Evolutionary conservation across 805 yeast species (phyloP), one percentile per base, ranked within the genome.

Genomic region (Cyberlindnera mycetangii): DNA sequence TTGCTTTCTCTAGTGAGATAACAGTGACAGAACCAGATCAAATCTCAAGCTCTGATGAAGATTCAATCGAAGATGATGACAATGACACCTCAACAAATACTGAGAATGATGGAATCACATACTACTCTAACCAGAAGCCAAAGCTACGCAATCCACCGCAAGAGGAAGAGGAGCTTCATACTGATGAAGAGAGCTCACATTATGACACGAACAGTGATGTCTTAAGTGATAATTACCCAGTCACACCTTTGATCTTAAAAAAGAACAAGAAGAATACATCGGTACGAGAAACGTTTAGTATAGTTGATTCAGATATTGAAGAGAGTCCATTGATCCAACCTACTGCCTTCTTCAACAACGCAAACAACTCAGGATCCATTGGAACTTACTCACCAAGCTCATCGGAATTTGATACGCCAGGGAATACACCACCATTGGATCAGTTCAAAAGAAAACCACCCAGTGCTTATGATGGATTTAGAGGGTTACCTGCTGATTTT

Each of bases 351-450:
- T 32, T 56, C 48, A 21, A 45, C 12, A 60, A 58, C 31, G 61
- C 64, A 3, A 66, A 66, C 33, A 59, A 59, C 8, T 54, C 60
- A 2, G 68, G 69, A 14, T 68, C 74, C 1, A 70, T 72, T 32
- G 76, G 76, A 1, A 73, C 72, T 12, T 72, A 65, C 53, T 70
- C 75, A 3, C 76, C 76, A 16, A 67, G 72, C 7, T 69, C 74
- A 2, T 69, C 74, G 1, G 75, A 71, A 41, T 61, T 70, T 45
- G 74, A 68, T 28, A 66, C 72, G 7, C 73, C 73, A 8, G 65
- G 60, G 27, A 36, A 48, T 25, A 53, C 55, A 16, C 58, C 58
- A 6, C 51, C 55, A 12, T 35, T 49, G 33, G 45, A 42, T 8
- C 49, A 46, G n/a, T 37, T 36, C 21, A 49, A 47, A 32, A 39